Conservation (phyloP, 2,329 filamentous ascomycete genomes). For the Trichoderma cornu-damae region DNA sequence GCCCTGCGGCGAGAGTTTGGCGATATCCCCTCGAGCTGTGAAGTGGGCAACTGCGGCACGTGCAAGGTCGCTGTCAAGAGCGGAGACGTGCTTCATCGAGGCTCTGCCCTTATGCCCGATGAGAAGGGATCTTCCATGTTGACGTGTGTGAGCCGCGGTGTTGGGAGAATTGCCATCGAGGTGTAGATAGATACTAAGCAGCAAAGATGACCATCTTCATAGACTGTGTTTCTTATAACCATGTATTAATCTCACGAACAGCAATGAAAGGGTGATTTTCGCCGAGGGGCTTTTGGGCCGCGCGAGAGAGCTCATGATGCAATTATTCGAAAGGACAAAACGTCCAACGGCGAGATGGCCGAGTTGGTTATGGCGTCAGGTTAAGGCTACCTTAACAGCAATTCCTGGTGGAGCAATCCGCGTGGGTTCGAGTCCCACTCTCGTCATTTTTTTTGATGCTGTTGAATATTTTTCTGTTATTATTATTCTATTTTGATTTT, state of each 20-base stretch:
- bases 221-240: neutral
- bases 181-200: too few relatives aligned
- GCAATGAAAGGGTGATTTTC: too few relatives aligned
- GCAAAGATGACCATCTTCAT: too few relatives aligned
- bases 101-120: slow-evolving; percentile 42
- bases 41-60: slow-evolving; percentile 52
- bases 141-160: slow-evolving; percentile 48
- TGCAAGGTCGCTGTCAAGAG: slow-evolving; percentile 41
- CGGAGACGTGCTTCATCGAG: slow-evolving; percentile 46
- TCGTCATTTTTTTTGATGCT: slow-evolving; percentile 20
- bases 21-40: slow-evolving; percentile 45
- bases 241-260: neutral
- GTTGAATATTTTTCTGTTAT: neutral
- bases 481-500: too few relatives aligned
- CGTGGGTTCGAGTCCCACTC: slow-evolving; percentile 22
- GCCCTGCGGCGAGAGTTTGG: slow-evolving; percentile 41
- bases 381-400: slow-evolving; percentile 21
- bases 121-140: slow-evolving; percentile 45
- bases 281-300: too few relatives aligned
- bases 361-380: slow-evolving; percentile 21
- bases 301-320: neutral
- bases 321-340: neutral
- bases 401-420: slow-evolving; percentile 22
- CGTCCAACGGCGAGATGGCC: slow-evolving; percentile 18
- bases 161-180: slow-evolving; percentile 44